Evolutionary conservation across 2,329 filamentous ascomycete genomes (phyloP).

Genomic region (Phialemonium atrogriseum): DNA sequence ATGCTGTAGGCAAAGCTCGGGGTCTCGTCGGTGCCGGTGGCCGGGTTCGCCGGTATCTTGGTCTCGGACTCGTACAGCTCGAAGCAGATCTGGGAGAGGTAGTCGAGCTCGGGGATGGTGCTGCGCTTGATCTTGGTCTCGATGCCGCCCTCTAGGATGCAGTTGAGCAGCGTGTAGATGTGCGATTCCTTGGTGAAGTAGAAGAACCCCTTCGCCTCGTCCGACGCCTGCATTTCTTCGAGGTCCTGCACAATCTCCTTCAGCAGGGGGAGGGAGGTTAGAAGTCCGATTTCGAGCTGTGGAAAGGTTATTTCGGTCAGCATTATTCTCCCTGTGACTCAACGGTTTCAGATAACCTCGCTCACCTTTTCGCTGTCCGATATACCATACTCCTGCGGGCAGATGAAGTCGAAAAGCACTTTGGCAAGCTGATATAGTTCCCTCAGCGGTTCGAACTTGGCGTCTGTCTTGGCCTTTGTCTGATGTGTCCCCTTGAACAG

Average conservation of each 20-base stretch:
- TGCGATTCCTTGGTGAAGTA: slow-evolving; percentile 99
- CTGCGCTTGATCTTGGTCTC: slow-evolving; percentile 94
- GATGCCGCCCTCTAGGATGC: slow-evolving; percentile 92
- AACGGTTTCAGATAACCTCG: not conserved
- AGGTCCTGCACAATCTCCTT: slow-evolving; percentile 96
- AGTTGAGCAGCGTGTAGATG: slow-evolving; percentile 96
- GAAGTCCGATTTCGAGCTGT: slow-evolving; percentile 82
- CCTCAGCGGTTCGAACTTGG: slow-evolving; percentile 76
- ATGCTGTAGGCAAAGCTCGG: slow-evolving; percentile 90
- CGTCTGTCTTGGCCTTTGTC: slow-evolving; percentile 73
- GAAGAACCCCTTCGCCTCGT: slow-evolving; percentile 91
- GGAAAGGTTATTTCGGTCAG: no score
- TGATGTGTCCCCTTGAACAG: slow-evolving; percentile 72
- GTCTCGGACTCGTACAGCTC: slow-evolving; percentile 95
- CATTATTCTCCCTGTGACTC: slow-evolving; percentile 1
- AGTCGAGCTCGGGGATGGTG: slow-evolving; percentile 94
- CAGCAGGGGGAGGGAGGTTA: slow-evolving; percentile 86
- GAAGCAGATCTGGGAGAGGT: slow-evolving; percentile 95
- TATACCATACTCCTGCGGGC: slow-evolving; percentile 96
- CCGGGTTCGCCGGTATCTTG: slow-evolving; percentile 37
- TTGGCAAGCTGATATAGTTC: slow-evolving; percentile 93
- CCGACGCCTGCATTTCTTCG: slow-evolving; percentile 92
- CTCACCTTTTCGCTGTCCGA: slow-evolving; percentile 75
- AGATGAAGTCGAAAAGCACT: slow-evolving; percentile 95
- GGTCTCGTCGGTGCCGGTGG: slow-evolving; percentile 43